Base-by-base conservation (phyloP, 2,329 filamentous ascomycete genomes). In the Fusarium acutatum region DNA sequence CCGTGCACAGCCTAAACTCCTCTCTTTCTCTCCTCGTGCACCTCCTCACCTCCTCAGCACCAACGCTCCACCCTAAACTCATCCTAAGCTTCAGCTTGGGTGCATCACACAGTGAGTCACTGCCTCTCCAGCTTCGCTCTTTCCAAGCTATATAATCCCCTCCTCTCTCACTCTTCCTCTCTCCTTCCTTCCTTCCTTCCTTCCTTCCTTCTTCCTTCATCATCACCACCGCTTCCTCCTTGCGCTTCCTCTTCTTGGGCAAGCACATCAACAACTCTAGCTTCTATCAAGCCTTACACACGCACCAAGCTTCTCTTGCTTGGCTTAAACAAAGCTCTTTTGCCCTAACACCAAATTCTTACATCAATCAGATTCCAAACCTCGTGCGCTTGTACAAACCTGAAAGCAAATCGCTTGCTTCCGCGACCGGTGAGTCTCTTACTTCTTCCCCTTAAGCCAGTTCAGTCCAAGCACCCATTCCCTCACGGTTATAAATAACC, bases 21-120 rank as follows among this genome's bases (percentile, higher is more conserved):
- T 40, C 24, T 22, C 43, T 34, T 40, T 53, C 59, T 52, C 56
- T 41, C 40, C 54, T 50, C 17, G n/a, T 57, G 47, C 69, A 64
- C 63, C 43, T 44, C 40, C 14, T 67, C 37, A 24, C 28, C 49
- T 28, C 28, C 49, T 28, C 26, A 40, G 40, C 44, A 57, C 62
- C 65, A 50, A 15, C 26, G 40, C 34, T 18, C 15, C 20, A 32
- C 22, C 60, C 60, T 73, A 64, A 72, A 37, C 26, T 32, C 37
- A 37, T 41, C 40, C 18, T 52, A 57, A 30, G 26, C n/a, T 34
- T 11, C 14, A 10, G 17, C 17, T 38, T 37, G 28, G 26, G 46
- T 17, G 32, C 52, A 47, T 28, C 4, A 35, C 46, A 72, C 65
- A 57, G 64, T 76, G 75, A 76, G 63, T 77, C 65, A 74, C 64